phyloP scores from a whole-genome alignment of 1,284 basidiomycete genomes.

The Ustilago bromivora region DNA sequence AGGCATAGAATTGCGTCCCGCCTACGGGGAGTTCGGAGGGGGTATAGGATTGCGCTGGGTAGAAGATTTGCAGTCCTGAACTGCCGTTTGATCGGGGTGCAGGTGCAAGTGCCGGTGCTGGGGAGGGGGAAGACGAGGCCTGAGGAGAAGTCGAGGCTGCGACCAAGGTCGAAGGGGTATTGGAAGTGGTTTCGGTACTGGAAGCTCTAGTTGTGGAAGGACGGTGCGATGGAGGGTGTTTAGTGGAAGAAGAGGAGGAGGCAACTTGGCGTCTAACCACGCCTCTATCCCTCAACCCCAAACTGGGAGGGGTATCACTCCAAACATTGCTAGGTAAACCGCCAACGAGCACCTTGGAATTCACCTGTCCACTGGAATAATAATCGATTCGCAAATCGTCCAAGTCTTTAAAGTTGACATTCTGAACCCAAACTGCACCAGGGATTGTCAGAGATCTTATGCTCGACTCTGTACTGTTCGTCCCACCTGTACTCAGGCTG shows the following conservation, averaged over 20 bases:
- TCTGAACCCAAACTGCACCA: conserved; percentile 72
- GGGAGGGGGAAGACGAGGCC: too few relatives aligned
- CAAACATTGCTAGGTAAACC: conserved; percentile 1
- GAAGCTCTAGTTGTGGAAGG: too few relatives aligned
- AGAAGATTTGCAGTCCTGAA: conserved; percentile 14
- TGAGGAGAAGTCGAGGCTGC: not conserved
- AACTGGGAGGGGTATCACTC: not conserved
- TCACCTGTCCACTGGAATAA: conserved; percentile 18
- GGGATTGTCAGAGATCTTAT: conserved; percentile 2
- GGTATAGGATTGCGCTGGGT: conserved; percentile 71
- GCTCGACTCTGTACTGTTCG: not conserved
- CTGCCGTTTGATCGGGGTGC: not conserved
- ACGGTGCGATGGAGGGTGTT: too few relatives aligned
- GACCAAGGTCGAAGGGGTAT: not conserved
- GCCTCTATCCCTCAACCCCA: too few relatives aligned
- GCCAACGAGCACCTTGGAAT: conserved; percentile 2
- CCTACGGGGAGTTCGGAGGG: conserved; percentile 61
- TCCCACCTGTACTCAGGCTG: not conserved
- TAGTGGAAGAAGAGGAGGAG: too few relatives aligned
- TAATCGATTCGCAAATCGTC: conserved; percentile 25
- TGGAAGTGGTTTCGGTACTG: not conserved
- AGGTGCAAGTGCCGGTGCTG: not conserved
- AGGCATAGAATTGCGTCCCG: conserved; percentile 34
- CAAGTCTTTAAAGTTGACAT: conserved; percentile 3
- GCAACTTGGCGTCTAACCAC: too few relatives aligned